Percentiles rank a stretch among this genome's conserved stretches.
Evolutionary conservation across 2,329 filamentous ascomycete species (phyloP).

Genomic region (Sarocladiaceae sp.): DNA sequence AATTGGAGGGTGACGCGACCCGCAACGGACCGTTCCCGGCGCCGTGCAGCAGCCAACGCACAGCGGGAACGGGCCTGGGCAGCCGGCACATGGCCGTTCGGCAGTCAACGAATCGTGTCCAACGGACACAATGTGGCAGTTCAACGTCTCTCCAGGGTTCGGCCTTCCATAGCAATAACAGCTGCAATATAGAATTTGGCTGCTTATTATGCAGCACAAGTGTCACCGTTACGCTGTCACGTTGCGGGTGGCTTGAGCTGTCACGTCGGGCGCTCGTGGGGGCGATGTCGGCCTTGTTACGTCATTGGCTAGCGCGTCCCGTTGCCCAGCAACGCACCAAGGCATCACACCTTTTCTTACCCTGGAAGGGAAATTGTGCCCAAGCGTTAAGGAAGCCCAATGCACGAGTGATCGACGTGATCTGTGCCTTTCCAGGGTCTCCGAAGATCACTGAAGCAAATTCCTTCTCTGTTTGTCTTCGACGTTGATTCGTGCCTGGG

Average conservation of each 20-base stretch:
- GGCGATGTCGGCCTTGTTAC: not conserved
- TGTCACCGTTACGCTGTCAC: not conserved
- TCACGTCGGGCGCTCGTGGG: not conserved
- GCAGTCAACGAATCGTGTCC: too few relatives aligned
- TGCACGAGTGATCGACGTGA: not conserved
- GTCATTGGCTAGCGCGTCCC: constrained; percentile 7
- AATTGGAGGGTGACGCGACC: not conserved
- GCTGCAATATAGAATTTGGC: too few relatives aligned
- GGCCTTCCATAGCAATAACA: too few relatives aligned
- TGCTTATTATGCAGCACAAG: too few relatives aligned
- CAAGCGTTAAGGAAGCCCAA: too few relatives aligned
- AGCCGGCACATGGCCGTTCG: not conserved
- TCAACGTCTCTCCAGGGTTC: too few relatives aligned
- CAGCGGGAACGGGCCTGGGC: constrained; percentile 3
- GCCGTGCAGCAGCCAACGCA: constrained; percentile 4
- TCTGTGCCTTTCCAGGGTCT: not conserved
- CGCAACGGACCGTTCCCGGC: constrained; percentile 8
- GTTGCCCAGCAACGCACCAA: not conserved
- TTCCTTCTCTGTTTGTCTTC: not conserved
- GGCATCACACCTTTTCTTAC: not conserved
- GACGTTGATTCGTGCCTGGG: not conserved
- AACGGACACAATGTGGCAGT: too few relatives aligned
- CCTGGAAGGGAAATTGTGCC: not conserved
- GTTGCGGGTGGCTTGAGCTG: not conserved
- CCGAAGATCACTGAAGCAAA: not conserved